These are phyloP conservation scores for Fusarium anthophilum DNA, from an alignment of 2,329 filamentous ascomycete genomes.

Conservation along the genomic window DNA sequence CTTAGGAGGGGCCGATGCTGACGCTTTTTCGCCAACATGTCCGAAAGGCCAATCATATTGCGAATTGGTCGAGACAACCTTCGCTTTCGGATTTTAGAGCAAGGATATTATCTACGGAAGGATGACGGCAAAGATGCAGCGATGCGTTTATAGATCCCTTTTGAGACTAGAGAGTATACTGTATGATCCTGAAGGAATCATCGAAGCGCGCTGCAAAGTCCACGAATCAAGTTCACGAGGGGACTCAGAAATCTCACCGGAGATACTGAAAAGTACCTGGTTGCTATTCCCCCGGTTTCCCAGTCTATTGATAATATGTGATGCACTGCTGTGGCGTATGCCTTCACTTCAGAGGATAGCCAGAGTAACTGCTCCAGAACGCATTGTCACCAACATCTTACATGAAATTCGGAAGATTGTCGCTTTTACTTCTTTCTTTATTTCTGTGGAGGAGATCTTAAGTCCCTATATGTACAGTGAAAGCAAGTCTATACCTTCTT, in stretches of 20 bases:
- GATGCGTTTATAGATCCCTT: background rate
- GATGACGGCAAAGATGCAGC: background rate
- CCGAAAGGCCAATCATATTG: background rate
- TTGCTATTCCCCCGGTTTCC: too few relatives aligned
- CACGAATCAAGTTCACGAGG: too few relatives aligned
- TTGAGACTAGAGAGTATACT: background rate
- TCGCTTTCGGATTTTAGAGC: background rate
- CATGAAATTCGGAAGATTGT: background rate
- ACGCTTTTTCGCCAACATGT: background rate
- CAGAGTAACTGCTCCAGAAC: background rate
- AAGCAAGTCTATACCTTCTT: slow-evolving; percentile 5
- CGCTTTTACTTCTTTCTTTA: background rate
- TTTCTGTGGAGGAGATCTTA: background rate
- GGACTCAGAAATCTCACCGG: background rate
- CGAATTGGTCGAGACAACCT: background rate
- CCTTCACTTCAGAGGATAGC: background rate
- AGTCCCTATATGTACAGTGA: background rate
- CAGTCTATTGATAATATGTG: too few relatives aligned
- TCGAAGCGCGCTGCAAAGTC: background rate
- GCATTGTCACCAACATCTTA: background rate
- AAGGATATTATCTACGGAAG: background rate
- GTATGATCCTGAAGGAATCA: too few relatives aligned
- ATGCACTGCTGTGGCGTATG: background rate
- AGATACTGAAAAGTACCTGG: too few relatives aligned
- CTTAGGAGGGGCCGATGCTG: background rate